Evolutionary conservation across 139 green algal genomes (phyloP).

Genomic region (Chlorella sp.): DNA sequence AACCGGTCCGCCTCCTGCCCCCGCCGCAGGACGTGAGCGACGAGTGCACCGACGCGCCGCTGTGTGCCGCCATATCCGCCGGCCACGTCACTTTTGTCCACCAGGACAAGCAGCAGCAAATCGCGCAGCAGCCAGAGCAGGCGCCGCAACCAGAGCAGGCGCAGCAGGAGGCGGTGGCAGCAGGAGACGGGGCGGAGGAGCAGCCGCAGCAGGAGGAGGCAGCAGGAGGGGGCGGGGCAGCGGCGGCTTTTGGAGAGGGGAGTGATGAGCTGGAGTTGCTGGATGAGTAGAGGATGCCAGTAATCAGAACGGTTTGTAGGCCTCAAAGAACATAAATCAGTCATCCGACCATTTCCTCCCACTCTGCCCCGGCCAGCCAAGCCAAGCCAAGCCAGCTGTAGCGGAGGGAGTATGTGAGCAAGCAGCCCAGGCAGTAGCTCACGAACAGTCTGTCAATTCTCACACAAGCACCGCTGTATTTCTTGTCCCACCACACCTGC

Average conservation of each 20-base stretch:
- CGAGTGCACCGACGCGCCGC: slow-evolving; percentile 35
- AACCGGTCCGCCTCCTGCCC: no score
- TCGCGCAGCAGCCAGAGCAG: background rate
- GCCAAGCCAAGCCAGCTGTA: no score
- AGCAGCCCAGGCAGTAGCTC: no score
- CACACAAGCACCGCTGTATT: no score
- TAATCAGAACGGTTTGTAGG: no score
- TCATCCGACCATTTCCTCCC: no score
- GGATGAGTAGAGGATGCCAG: background rate
- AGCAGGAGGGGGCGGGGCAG: background rate
- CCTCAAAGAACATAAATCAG: no score
- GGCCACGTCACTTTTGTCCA: slow-evolving; percentile 52
- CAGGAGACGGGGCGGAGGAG: background rate
- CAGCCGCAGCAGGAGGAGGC: background rate
- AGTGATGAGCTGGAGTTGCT: background rate
- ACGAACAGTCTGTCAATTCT: no score
- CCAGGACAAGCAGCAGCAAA: slow-evolving; percentile 4
- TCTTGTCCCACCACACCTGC: no score
- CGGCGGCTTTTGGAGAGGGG: background rate
- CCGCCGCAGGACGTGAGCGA: slow-evolving; percentile 17
- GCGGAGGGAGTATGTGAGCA: no score
- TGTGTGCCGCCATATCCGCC: slow-evolving; percentile 35
- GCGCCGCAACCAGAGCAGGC: background rate
- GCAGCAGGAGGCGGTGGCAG: background rate
- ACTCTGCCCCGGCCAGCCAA: no score